A percentile compares a stretch with the other conserved stretches of the same genome.
These are phyloP conservation scores for Paramecium octaurelia DNA, from an alignment of 73 alveolate species.

Conservation along the genomic window DNA sequence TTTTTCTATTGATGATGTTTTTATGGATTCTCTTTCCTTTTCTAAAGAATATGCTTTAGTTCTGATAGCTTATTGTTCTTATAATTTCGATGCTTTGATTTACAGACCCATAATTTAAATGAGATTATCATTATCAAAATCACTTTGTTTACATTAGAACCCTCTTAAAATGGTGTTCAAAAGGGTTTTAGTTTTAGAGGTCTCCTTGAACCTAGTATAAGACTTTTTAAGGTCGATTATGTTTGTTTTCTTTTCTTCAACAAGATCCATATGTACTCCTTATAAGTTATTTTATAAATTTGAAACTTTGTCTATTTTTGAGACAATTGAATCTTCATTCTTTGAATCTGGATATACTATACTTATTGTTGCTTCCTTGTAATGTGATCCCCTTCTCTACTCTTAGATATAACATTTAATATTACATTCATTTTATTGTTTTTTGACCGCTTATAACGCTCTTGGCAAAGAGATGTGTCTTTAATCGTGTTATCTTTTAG, in stretches of 20 bases:
- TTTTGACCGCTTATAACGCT: not conserved
- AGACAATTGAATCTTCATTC: not conserved
- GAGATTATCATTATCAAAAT: not conserved
- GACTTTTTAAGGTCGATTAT: not conserved
- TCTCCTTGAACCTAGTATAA: not conserved
- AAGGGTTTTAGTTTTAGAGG: not conserved
- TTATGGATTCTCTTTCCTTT: not conserved
- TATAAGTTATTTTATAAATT: not conserved
- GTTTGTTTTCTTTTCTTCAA: not conserved
- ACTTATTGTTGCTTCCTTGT: not conserved
- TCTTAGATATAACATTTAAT: not conserved
- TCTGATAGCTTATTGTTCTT: not conserved
- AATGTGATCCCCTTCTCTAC: not conserved
- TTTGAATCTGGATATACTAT: not conserved
- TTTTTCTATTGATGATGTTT: not conserved
- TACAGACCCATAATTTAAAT: slow-evolving; percentile 5
- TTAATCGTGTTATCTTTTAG: not conserved
- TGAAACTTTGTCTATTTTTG: not conserved
- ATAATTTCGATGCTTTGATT: not conserved
- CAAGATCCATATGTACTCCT: not conserved
- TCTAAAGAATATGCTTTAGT: not conserved
- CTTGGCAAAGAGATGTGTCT: slow-evolving; percentile 12
- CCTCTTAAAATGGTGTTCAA: not conserved
- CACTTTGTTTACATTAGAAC: not conserved
- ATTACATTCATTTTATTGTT: not conserved